These are phyloP conservation scores for Peziza echinospora DNA, from an alignment of 495 filamentous ascomycete genomes.

Conservation along the genomic window DNA sequence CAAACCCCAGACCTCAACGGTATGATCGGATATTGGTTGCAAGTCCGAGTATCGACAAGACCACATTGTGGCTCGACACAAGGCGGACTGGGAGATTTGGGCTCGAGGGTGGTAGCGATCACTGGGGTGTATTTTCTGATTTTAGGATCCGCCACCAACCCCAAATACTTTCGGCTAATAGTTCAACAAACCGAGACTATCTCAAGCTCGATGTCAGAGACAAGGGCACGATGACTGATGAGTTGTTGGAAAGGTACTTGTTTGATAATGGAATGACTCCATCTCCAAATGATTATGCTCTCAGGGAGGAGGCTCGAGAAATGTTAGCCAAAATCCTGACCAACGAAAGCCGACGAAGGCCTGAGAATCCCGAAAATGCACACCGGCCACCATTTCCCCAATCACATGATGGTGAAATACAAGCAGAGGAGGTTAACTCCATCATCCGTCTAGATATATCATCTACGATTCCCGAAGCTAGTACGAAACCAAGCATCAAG, in stretches of 20 bases:
- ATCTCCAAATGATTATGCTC: slow-evolving; percentile 21
- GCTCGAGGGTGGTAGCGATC: slow-evolving; percentile 29
- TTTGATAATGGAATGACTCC: slow-evolving; percentile 21
- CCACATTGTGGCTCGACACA: slow-evolving; percentile 28
- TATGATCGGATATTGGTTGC: slow-evolving; percentile 35
- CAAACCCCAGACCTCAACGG: slow-evolving; percentile 31
- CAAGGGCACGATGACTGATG: slow-evolving; percentile 2
- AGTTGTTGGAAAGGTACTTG: slow-evolving; percentile 1
- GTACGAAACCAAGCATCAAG: slow-evolving; percentile 9
- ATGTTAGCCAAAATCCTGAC: slow-evolving; percentile 25
- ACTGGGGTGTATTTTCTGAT: slow-evolving; percentile 31
- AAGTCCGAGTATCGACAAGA: slow-evolving; percentile 22
- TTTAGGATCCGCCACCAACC: slow-evolving; percentile 15
- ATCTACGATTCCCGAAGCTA: neutral
- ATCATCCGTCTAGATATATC: neutral
- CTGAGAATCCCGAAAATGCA: slow-evolving; percentile 3
- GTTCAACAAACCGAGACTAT: neutral
- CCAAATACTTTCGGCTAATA: neutral
- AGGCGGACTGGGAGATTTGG: slow-evolving; percentile 2
- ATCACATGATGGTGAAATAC: too few species aligned
- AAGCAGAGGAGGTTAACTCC: neutral
- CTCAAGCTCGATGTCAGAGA: neutral
- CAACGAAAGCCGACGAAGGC: slow-evolving; percentile 6
- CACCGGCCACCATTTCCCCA: neutral
- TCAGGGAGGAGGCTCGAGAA: slow-evolving; percentile 23